phyloP scores from a whole-genome alignment of 768 basidiomycete species.

The Fistulinella prunicolor region DNA sequence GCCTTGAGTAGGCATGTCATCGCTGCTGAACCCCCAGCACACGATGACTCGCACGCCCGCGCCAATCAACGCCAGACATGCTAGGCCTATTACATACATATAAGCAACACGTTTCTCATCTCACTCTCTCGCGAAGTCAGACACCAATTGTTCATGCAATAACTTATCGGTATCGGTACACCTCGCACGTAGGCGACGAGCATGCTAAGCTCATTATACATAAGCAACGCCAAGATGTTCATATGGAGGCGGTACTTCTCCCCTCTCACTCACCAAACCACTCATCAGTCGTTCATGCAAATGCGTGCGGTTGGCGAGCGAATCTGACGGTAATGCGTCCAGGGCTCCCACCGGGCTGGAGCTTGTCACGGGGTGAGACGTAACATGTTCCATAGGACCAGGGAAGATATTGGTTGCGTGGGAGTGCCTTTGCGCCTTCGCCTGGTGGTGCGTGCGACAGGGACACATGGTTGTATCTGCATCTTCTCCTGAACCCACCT shows the following conservation, averaged over 20 bases:
- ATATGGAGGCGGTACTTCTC: slow-evolving; percentile 74
- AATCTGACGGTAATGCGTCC: slow-evolving; percentile 22
- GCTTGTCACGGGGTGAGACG: slow-evolving; percentile 30
- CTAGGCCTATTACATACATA: too few relatives aligned
- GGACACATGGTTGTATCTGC: slow-evolving; percentile 37
- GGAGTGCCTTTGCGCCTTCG: slow-evolving; percentile 2
- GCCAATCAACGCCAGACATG: too few relatives aligned
- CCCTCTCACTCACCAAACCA: slow-evolving; percentile 76
- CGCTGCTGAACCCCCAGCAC: too few relatives aligned
- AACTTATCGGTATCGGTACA: too few relatives aligned
- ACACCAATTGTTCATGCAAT: too few relatives aligned
- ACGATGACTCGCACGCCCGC: too few relatives aligned
- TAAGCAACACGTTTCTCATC: too few relatives aligned
- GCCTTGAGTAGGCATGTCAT: too few relatives aligned
- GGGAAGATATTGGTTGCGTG: not conserved
- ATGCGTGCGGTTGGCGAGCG: slow-evolving; percentile 41
- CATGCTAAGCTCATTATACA: not conserved
- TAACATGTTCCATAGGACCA: slow-evolving; percentile 25
- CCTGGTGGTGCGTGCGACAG: slow-evolving; percentile 32
- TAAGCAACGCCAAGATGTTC: not conserved
- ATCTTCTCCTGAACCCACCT: not conserved
- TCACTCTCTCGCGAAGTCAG: too few relatives aligned
- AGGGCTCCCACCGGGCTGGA: slow-evolving; percentile 27
- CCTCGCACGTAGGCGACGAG: too few relatives aligned
- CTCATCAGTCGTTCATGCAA: slow-evolving; percentile 80